phyloP scores from a whole-genome alignment of 495 filamentous ascomycete genomes.

The Pseudomonodictys pantanalensis region DNA sequence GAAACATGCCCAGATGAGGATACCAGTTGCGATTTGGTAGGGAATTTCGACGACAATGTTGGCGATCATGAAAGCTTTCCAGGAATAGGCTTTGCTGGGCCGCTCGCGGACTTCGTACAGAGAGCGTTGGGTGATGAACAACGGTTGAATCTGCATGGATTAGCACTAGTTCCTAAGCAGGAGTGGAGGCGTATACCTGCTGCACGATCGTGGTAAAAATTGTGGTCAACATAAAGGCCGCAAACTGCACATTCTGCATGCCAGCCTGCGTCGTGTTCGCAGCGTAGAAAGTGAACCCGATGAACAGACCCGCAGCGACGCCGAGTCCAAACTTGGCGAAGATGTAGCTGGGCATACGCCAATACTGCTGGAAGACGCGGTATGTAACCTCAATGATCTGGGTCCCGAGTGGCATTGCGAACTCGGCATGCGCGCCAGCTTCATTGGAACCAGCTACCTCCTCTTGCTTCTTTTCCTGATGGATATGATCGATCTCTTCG shows the following conservation, averaged over 20 bases:
- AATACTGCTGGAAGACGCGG: slow-evolving; percentile 83
- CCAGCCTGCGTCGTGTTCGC: slow-evolving; percentile 32
- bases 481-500: slow-evolving; percentile 59
- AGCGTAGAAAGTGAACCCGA: slow-evolving; percentile 76
- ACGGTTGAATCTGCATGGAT: slow-evolving; percentile 72
- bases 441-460: slow-evolving; percentile 35
- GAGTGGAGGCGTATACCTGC: slow-evolving; percentile 5
- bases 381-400: slow-evolving; percentile 54
- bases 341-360: slow-evolving; percentile 80
- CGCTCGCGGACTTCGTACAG: slow-evolving; percentile 86
- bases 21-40: slow-evolving; percentile 52
- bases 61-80: slow-evolving; percentile 63
- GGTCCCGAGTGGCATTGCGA: slow-evolving; percentile 37
- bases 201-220: slow-evolving; percentile 76
- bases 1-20: slow-evolving; percentile 69
- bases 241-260: slow-evolving; percentile 64
- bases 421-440: slow-evolving; percentile 33
- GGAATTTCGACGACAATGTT: slow-evolving; percentile 42
- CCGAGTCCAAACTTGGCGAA: slow-evolving; percentile 64
- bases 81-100: slow-evolving; percentile 79
- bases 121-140: slow-evolving; percentile 73
- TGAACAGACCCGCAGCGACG: slow-evolving; percentile 50
- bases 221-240: slow-evolving; percentile 78
- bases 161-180: not conserved
- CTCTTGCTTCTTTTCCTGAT: slow-evolving; percentile 9